phyloP scores from a whole-genome alignment of 1,139 yeast species.

The Pichia kudriavzevii region DNA sequence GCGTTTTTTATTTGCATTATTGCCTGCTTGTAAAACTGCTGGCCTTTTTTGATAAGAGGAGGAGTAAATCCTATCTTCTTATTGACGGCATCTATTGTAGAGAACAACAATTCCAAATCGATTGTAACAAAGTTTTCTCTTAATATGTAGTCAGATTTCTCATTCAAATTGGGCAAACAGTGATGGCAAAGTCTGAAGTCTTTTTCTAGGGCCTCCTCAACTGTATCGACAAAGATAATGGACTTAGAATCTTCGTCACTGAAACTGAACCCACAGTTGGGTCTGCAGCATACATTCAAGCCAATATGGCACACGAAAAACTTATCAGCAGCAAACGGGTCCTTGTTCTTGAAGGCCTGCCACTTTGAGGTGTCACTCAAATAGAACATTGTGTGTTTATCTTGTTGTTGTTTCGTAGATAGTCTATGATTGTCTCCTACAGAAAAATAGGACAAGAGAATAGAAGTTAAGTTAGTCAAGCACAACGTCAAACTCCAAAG shows the following conservation, averaged over 20 bases:
- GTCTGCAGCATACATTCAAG: conserved; percentile 46
- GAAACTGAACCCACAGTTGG: conserved; percentile 56
- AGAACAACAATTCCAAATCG: conserved; percentile 45
- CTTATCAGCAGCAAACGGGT: conserved; percentile 56
- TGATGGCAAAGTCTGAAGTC: conserved; percentile 47
- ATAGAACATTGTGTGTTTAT: conserved; percentile 25
- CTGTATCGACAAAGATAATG: conserved; percentile 36
- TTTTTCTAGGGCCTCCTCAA: conserved; percentile 36
- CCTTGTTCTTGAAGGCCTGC: conserved; percentile 61
- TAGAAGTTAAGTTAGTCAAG: too few relatives aligned
- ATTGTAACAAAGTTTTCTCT: conserved; percentile 28
- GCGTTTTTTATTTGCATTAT: conserved; percentile 15
- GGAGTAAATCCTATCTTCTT: conserved; percentile 49
- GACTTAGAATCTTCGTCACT: conserved; percentile 34
- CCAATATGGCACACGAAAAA: conserved; percentile 45
- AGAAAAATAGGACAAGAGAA: too few relatives aligned
- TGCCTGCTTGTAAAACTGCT: conserved; percentile 28
- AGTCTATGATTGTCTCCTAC: too few relatives aligned
- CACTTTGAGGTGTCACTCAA: conserved; percentile 43
- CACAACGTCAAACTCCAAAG: too few relatives aligned
- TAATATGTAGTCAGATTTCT: conserved; percentile 8
- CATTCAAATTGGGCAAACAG: conserved; percentile 35
- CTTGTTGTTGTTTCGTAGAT: too few relatives aligned
- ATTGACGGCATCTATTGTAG: conserved; percentile 55
- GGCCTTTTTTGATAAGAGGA: conserved; percentile 43